Base-by-base conservation (phyloP, 495 filamentous ascomycete genomes). In the Aspergillus indologenus region DNA sequence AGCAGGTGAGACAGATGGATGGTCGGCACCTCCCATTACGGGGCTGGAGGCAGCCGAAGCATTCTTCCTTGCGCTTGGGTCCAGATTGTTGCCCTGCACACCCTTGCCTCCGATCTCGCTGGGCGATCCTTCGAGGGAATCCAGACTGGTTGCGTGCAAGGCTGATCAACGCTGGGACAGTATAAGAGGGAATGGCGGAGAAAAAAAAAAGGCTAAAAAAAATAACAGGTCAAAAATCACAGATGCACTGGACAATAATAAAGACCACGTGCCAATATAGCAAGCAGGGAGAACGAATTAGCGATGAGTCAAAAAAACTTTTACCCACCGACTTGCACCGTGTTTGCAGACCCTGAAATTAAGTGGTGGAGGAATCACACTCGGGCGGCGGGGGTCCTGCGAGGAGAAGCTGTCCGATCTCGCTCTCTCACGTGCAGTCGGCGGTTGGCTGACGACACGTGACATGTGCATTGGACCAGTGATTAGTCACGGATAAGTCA, bases 11-110 rank as follows among this genome's bases (percentile, higher is more conserved):
- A 68, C 62, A 57, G 71, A 60, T 50, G 68, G 60, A 68, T 75
- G 70, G 61, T 68, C 72, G 53, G 70, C 65, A 65, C 74, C 70
- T 70, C 72, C 69, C 73, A 76, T 78, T 68, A 76, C 74, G 69
- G 75, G 74, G 57, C 66, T 74, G 57, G 69, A 69, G 63, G 62
- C 74, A 59, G 57, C 70, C 67, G 65, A 65, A 69, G 68, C 74
- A 76, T 76, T 74, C 70, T 76, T 64, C 51, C 54, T 57, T 53
- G 58, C 60, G 53, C 56, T 68, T 29, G 58, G 61, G 57, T 70
- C 65, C 55, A 72, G 61, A 60, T 64, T 55, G 54, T 62, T 61
- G 61, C 64, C 66, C 66, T 71, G 69, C 54, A 67, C 54, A 63
- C 64, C 66, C 60, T 63, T 63, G 64, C 66, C 68, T 75, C 70